Conservation (phyloP, 371 early-diverging fungal species). For the Rhizopus sp. region DNA sequence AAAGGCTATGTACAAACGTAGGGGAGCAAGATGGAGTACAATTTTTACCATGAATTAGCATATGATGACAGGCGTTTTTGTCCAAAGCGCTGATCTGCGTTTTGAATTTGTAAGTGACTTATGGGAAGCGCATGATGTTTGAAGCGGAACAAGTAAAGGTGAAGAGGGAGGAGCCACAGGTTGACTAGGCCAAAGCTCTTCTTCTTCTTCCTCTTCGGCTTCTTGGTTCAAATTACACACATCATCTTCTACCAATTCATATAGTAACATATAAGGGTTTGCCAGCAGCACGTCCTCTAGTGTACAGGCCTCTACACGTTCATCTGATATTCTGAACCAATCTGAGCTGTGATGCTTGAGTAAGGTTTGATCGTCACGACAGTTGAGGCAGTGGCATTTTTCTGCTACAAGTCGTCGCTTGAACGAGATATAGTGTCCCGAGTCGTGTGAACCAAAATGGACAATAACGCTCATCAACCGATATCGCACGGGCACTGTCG, state of each 20-base stretch:
- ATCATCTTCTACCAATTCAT: constrained; percentile 51
- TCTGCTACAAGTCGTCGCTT: constrained; percentile 54
- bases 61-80: not conserved
- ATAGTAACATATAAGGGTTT: constrained; percentile 86
- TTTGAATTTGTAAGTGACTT: not conserved
- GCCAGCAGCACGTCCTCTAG: constrained; percentile 61
- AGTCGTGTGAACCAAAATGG: constrained; percentile 84
- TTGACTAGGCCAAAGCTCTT: constrained; percentile 1
- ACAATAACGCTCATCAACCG: constrained; percentile 76
- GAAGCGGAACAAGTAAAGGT: not conserved
- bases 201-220: not conserved
- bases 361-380: constrained; percentile 6
- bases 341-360: constrained; percentile 18
- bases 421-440: constrained; percentile 87
- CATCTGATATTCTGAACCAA: constrained; percentile 78
- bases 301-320: constrained; percentile 66
- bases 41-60: not conserved
- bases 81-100: not conserved
- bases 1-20: not conserved
- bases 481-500: constrained; percentile 38
- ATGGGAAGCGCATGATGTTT: not conserved
- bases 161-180: not conserved
- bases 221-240: not conserved
- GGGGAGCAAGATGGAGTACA: not conserved
- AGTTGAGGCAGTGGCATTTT: constrained; percentile 23